phyloP scores from a whole-genome alignment of 2,329 filamentous ascomycete genomes.

The Calonectria pteridis region DNA sequence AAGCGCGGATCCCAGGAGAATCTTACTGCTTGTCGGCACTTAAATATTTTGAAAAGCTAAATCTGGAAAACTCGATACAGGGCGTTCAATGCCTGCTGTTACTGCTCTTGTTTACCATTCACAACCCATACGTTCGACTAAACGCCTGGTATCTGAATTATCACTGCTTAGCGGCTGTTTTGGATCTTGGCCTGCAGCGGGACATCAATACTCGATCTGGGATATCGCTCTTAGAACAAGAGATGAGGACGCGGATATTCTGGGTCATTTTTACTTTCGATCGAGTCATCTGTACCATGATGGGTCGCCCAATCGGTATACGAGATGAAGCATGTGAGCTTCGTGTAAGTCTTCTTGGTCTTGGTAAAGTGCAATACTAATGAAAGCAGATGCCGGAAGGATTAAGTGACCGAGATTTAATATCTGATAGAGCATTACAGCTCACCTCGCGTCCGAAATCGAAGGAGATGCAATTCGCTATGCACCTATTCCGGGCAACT shows the following conservation, averaged over 20 bases:
- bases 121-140: constrained; percentile 61
- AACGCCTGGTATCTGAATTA: constrained; percentile 69
- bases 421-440: background rate
- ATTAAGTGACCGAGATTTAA: constrained; percentile 39
- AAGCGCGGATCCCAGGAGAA: constrained; percentile 59
- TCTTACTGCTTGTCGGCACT: constrained; percentile 63
- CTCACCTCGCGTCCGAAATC: background rate
- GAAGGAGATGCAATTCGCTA: constrained; percentile 54
- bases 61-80: constrained; percentile 61
- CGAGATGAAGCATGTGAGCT: constrained; percentile 68
- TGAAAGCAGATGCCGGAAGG: constrained; percentile 45
- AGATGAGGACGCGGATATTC: constrained; percentile 67
- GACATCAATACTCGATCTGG: constrained; percentile 57
- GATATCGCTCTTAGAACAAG: constrained; percentile 62
- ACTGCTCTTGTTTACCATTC: constrained; percentile 62
- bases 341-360: constrained; percentile 49
- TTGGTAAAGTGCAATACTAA: constrained; percentile 19
- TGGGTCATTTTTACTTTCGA: constrained; percentile 67
- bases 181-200: constrained; percentile 65
- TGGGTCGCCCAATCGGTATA: constrained; percentile 67
- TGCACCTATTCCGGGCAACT: constrained; percentile 62
- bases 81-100: constrained; percentile 63
- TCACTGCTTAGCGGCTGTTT: constrained; percentile 63
- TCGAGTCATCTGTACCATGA: constrained; percentile 64
- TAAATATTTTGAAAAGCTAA: constrained; percentile 58